These are phyloP conservation scores for Curvularia sp. DNA, from an alignment of 2,329 filamentous ascomycete species.

Conservation along the genomic window DNA sequence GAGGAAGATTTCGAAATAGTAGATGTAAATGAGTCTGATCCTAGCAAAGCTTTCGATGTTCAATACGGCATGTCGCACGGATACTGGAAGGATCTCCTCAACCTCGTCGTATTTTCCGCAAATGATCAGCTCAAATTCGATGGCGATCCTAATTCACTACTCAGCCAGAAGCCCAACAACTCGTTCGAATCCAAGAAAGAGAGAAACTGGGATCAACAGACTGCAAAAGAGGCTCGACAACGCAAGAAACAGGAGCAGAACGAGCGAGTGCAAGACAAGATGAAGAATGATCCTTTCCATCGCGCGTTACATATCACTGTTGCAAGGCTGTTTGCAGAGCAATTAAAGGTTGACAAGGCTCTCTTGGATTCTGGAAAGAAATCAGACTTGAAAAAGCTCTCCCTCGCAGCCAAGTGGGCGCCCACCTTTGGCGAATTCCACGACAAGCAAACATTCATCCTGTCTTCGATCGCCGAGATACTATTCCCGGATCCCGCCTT, in stretches of 20 bases:
- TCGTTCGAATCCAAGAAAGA: conserved; percentile 24
- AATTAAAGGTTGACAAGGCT: conserved; percentile 59
- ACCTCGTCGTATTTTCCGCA: conserved; percentile 62
- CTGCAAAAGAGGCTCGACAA: conserved; percentile 35
- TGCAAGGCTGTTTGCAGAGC: conserved; percentile 64
- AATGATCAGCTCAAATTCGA: conserved; percentile 57
- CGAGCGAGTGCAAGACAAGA: conserved; percentile 50
- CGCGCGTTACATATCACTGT: conserved; percentile 61
- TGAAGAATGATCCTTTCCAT: conserved; percentile 58
- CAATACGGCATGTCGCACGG: conserved; percentile 60
- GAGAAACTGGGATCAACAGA: conserved; percentile 30
- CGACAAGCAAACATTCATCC: conserved; percentile 65
- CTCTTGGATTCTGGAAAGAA: conserved; percentile 53
- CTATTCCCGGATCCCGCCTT: conserved; percentile 54
- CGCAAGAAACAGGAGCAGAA: conserved; percentile 54
- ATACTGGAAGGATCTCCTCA: conserved; percentile 69
- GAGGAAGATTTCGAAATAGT: conserved; percentile 54
- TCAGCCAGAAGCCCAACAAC: conserved; percentile 51
- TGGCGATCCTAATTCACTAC: conserved; percentile 50
- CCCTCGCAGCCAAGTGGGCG: conserved; percentile 68
- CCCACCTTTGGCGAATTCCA: conserved; percentile 63
- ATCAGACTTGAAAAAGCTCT: conserved; percentile 57
- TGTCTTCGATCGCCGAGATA: conserved; percentile 65
- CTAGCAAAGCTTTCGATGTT: conserved; percentile 36
- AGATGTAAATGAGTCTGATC: conserved; percentile 49